Evolutionary conservation across 2,329 filamentous ascomycete species (phyloP).

Genomic region (Cercospora sojina): DNA sequence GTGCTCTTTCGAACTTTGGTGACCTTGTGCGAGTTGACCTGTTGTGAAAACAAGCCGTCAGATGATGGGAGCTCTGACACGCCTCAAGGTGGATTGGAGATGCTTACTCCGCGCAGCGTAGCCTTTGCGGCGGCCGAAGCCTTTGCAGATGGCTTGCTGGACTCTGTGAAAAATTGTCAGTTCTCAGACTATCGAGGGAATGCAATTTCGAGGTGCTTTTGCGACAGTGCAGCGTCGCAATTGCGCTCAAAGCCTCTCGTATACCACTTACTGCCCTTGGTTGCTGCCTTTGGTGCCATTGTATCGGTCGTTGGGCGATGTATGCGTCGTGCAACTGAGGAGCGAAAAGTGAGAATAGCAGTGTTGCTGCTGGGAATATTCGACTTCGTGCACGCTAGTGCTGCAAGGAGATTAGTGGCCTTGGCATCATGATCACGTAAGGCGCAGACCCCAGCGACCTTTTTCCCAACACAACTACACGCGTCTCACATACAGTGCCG

Average conservation of each 20-base stretch:
- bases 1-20: constrained; percentile 89
- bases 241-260: constrained; percentile 4
- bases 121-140: constrained; percentile 94
- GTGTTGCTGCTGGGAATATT: neutral
- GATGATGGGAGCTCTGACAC: constrained; percentile 53
- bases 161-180: constrained; percentile 39
- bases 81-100: constrained; percentile 42
- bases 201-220: constrained; percentile 9
- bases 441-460: neutral
- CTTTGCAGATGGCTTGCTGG: constrained; percentile 68
- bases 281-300: constrained; percentile 37
- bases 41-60: constrained; percentile 52
- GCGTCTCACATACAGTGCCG: neutral
- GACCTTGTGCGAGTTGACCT: constrained; percentile 79
- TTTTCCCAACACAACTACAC: neutral
- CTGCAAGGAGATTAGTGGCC: neutral
- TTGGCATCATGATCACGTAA: neutral
- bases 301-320: constrained; percentile 24
- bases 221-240: neutral
- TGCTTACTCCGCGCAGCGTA: constrained; percentile 89
- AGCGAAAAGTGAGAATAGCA: constrained; percentile 5
- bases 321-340: constrained; percentile 24
- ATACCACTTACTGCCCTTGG: constrained; percentile 25
- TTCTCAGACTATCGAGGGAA: constrained; percentile 10
- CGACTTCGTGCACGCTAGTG: neutral